phyloP scores from a whole-genome alignment of 176 grass and related monocot species.

The Phragmites australis region DNA sequence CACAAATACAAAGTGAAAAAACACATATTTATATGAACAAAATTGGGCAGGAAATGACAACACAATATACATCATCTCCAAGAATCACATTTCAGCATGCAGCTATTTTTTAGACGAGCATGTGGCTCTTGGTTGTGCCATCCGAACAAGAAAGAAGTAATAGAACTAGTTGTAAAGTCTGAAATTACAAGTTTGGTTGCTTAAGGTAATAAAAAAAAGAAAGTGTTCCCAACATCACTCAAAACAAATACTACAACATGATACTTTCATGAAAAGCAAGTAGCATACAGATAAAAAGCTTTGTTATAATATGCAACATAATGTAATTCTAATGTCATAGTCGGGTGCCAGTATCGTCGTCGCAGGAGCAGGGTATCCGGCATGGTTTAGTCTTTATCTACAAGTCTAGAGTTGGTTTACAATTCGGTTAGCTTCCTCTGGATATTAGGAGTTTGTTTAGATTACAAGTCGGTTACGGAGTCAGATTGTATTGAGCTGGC shows the following conservation, averaged over 20 bases:
- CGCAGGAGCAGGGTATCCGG: too few relatives aligned
- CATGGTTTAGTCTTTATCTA: too few relatives aligned
- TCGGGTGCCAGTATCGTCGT: too few relatives aligned
- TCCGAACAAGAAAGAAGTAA: background rate
- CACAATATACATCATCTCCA: background rate
- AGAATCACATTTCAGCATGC: background rate
- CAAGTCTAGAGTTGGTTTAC: too few relatives aligned
- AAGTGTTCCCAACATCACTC: background rate
- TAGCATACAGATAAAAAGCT: background rate
- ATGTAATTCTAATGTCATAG: background rate
- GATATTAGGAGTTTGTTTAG: too few relatives aligned
- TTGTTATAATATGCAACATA: background rate
- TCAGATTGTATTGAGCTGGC: too few relatives aligned
- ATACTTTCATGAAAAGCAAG: background rate
- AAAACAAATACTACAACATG: background rate
- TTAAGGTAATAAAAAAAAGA: background rate
- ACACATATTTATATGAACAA: background rate
- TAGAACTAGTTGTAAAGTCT: background rate
- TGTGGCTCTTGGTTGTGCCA: background rate
- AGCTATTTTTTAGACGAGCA: background rate
- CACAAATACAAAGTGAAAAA: constrained; percentile 5
- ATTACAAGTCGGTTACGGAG: too few relatives aligned
- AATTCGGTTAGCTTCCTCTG: too few relatives aligned
- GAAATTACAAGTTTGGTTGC: background rate
- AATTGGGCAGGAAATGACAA: background rate